Evolutionary conservation across 148 eudicot genomes (phyloP), one percentile per base, ranked within the genome.

Genomic region (Amaranthus palmeri): DNA sequence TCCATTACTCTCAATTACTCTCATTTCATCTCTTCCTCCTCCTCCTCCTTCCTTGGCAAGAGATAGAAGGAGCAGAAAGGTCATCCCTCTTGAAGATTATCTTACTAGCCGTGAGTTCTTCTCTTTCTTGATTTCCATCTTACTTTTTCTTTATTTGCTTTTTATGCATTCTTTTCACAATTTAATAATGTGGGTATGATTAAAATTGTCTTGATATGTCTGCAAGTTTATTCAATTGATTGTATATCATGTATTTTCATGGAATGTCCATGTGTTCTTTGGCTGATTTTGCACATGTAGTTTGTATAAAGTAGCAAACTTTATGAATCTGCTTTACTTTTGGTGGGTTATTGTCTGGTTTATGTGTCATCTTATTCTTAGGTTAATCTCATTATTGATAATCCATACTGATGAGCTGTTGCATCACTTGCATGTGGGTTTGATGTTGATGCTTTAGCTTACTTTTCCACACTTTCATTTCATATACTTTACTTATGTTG

Each of bases 51-150:
- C 85, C 13, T 64, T 74, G 14, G 96, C 97, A 25, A 86, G 97
- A 79, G 96, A 90, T 77, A 87, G 93, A 80, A 93, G 99, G 70
- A 71, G 67, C 72, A 77, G 80, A 64, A 85, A 82, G 68, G 62
- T 8, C 36, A 88, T 96, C 71, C 93, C 97, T 64, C 77, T 84
- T 48, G 88, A 96, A 77, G 97, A 96, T 17, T 96, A 92, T 78
- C 89, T 75, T 80, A 85, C 92, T 47, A 66, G 75, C 76, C 60
- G 99, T 95, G 48, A 68, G 88, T 77, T 59, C 69, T 12, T 15
- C 42, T 67, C 47, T 54, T 62, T 50, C 36, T 42, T 9, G 7
- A 25, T 11, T 41, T 44, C 12, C 8, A 40, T 50, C 4, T 6
- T 44, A 5, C 14, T 51, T 12, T 25, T 44, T 54, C 3, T 11